Evolutionary conservation across 1,284 basidiomycete genomes (phyloP).

Genomic region (Volvariella surrecta): DNA sequence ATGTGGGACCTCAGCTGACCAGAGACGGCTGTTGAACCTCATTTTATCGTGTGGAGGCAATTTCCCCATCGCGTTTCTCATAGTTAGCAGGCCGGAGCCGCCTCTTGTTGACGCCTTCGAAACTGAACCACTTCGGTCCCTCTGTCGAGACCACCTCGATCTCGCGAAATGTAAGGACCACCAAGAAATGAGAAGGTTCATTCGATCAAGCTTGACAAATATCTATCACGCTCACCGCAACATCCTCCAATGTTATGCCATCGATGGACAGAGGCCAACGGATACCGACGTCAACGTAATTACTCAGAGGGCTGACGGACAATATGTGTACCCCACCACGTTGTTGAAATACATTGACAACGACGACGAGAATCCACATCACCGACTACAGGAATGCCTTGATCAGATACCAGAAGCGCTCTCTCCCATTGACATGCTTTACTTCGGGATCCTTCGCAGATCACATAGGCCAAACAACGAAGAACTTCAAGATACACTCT

Average conservation of each 20-base stretch:
- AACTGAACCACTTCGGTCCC: not conserved
- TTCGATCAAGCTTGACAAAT: too few relatives aligned
- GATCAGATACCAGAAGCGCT: too few relatives aligned
- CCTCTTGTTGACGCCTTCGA: not conserved
- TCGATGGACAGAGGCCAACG: constrained; percentile 10
- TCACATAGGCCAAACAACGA: too few relatives aligned
- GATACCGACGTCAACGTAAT: constrained; percentile 9
- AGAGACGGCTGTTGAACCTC: not conserved
- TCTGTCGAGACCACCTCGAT: too few relatives aligned
- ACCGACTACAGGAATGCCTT: too few relatives aligned
- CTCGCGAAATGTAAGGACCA: too few relatives aligned
- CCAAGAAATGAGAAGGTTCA: too few relatives aligned
- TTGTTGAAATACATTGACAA: constrained; percentile 10
- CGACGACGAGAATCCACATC: not conserved
- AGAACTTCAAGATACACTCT: too few relatives aligned
- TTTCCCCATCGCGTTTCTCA: not conserved
- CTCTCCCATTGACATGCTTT: too few relatives aligned
- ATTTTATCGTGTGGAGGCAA: not conserved
- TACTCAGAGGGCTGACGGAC: constrained; percentile 9
- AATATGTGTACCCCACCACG: constrained; percentile 10
- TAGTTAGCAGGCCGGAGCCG: not conserved
- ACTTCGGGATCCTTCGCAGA: too few relatives aligned
- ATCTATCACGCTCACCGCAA: too few relatives aligned
- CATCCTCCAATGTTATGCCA: not conserved
- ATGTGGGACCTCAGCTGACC: not conserved